phyloP scores from a whole-genome alignment of 129 eudicot species.

The Rutidosis leptorrhynchoides region DNA sequence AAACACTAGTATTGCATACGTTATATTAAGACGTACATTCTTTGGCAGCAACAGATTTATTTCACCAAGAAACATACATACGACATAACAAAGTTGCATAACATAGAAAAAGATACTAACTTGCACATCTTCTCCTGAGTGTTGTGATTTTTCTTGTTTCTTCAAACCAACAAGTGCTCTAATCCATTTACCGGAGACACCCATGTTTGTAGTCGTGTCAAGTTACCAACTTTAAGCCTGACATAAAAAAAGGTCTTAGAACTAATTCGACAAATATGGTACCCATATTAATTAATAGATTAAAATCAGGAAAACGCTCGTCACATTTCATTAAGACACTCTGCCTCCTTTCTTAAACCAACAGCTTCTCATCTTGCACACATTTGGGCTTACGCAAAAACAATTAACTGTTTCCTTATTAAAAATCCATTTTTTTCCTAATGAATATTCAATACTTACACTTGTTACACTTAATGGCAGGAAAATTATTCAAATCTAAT shows the following conservation, averaged over 20 bases:
- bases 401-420: background rate
- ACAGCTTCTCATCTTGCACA: conserved; percentile 2
- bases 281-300: background rate
- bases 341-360: too few species aligned
- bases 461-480: background rate
- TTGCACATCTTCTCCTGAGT: conserved; percentile 57
- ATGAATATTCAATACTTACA: background rate
- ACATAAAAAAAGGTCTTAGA: background rate
- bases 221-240: conserved; percentile 39
- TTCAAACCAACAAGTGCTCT: conserved; percentile 72
- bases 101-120: conserved; percentile 34
- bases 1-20: background rate
- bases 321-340: background rate
- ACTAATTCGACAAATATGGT: conserved; percentile 5
- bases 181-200: conserved; percentile 84
- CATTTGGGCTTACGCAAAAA: conserved; percentile 5
- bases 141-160: conserved; percentile 67
- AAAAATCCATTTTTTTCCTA: background rate
- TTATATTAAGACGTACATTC: background rate
- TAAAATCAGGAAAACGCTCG: background rate
- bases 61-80: conserved; percentile 13
- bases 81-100: conserved; percentile 1
- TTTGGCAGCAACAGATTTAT: background rate
- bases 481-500: background rate
- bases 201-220: conserved; percentile 46